Conservation (phyloP, 768 basidiomycete genomes). For the Hydnomerulius pinastri region DNA sequence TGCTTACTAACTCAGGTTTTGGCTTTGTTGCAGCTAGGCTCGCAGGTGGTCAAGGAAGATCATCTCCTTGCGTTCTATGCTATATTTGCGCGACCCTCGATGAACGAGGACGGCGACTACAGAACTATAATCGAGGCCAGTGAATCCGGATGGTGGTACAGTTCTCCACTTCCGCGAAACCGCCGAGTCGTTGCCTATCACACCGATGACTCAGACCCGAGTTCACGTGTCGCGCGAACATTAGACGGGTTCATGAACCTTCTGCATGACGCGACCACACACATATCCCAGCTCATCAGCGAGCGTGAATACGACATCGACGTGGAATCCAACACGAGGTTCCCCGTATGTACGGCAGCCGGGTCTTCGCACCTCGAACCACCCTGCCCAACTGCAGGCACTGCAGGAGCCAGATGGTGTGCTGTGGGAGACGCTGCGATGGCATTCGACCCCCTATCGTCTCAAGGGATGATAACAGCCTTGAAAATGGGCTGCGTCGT, state of each 20-base stretch:
- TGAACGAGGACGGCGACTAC: conserved; percentile 26
- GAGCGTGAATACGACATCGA: conserved; percentile 24
- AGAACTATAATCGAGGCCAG: conserved; percentile 40
- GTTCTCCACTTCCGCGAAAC: conserved; percentile 28
- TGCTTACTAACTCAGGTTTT: not conserved
- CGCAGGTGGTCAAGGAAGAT: conserved; percentile 24
- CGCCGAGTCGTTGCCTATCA: conserved; percentile 36
- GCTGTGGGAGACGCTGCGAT: conserved; percentile 41
- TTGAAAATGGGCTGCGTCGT: conserved; percentile 31
- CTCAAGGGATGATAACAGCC: conserved; percentile 41
- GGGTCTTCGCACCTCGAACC: conserved; percentile 30
- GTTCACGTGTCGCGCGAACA: conserved; percentile 28
- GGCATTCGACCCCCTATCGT: conserved; percentile 42
- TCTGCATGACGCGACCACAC: conserved; percentile 24
- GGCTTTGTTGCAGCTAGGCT: conserved; percentile 23
- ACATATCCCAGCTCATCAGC: conserved; percentile 24
- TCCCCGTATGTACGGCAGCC: conserved; percentile 31
- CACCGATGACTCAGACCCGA: conserved; percentile 26
- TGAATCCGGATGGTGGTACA: conserved; percentile 37
- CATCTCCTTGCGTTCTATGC: conserved; percentile 35
- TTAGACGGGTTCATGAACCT: conserved; percentile 31
- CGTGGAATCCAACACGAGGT: conserved; percentile 5
- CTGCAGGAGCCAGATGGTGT: conserved; percentile 24
- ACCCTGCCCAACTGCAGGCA: conserved; percentile 4
- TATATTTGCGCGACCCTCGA: conserved; percentile 20